Evolutionary conservation across 768 basidiomycete species (phyloP).

Genomic region (Mycena olivaceomarginata): DNA sequence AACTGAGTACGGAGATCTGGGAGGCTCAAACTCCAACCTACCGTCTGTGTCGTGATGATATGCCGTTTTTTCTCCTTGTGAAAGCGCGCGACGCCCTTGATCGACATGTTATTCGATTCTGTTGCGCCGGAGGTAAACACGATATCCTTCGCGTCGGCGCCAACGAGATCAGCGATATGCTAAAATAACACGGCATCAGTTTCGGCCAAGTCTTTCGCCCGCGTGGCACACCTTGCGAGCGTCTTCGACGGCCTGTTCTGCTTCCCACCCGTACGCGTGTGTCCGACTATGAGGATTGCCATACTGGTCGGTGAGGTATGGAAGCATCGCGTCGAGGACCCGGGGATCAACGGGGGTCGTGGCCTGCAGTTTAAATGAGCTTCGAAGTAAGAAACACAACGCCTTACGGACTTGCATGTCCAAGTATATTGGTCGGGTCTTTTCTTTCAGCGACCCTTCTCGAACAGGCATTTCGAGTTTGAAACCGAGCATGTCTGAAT

Average conservation of each 20-base stretch:
- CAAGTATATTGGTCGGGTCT: constrained; percentile 94
- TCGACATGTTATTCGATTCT: constrained; percentile 97
- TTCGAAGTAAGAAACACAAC: constrained; percentile 13
- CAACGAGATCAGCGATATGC: constrained; percentile 94
- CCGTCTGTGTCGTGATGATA: constrained; percentile 96
- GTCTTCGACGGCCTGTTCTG: constrained; percentile 94
- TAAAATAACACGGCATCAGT: constrained; percentile 53
- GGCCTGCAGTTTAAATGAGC: constrained; percentile 71
- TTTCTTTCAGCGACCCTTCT: constrained; percentile 74
- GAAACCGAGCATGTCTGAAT: constrained; percentile 92
- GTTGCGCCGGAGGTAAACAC: constrained; percentile 99
- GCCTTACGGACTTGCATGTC: constrained; percentile 90
- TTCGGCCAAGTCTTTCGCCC: constrained; percentile 14
- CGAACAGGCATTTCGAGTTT: constrained; percentile 81
- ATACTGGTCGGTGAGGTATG: constrained; percentile 95
- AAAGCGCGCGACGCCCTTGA: constrained; percentile 98
- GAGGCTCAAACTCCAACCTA: constrained; percentile 60
- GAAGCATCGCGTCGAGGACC: constrained; percentile 97
- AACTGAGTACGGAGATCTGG: constrained; percentile 10
- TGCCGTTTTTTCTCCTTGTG: constrained; percentile 95
- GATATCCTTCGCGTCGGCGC: constrained; percentile 96
- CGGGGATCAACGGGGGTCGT: constrained; percentile 98
- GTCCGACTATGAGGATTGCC: constrained; percentile 99
- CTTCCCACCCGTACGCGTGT: constrained; percentile 99
- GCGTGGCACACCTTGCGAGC: constrained; percentile 81